These are phyloP conservation scores for Solanum chiquidenum DNA, from an alignment of 257 asterid species.

Conservation along the genomic window DNA sequence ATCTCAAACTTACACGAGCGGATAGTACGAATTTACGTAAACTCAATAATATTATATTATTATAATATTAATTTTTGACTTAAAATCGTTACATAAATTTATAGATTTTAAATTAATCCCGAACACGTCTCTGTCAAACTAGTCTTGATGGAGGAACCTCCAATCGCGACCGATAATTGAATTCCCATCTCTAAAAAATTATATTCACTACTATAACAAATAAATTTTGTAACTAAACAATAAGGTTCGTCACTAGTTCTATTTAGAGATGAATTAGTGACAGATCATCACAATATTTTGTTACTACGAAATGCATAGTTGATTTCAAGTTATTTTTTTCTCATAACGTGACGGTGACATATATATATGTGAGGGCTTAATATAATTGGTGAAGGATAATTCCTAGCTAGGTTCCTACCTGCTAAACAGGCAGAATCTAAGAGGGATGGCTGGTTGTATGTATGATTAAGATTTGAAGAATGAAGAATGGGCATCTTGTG, in stretches of 20 bases:
- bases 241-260: neutral
- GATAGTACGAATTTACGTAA: accelerated
- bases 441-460: neutral
- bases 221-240: neutral
- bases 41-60: too few species aligned
- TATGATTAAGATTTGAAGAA: neutral
- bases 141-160: too few species aligned
- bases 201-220: too few species aligned
- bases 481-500: neutral
- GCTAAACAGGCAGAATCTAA: neutral
- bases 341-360: neutral
- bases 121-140: too few species aligned
- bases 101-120: too few species aligned
- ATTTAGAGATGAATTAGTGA: neutral
- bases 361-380: neutral
- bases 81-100: too few species aligned
- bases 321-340: too few species aligned
- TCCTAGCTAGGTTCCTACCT: neutral
- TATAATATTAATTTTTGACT: neutral
- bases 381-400: neutral
- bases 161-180: too few species aligned
- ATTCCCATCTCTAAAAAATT: too few species aligned
- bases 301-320: neutral
- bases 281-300: neutral
- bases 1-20: neutral